phyloP scores from a whole-genome alignment of 1,284 basidiomycete genomes.

The Phellinidium pouzarii region DNA sequence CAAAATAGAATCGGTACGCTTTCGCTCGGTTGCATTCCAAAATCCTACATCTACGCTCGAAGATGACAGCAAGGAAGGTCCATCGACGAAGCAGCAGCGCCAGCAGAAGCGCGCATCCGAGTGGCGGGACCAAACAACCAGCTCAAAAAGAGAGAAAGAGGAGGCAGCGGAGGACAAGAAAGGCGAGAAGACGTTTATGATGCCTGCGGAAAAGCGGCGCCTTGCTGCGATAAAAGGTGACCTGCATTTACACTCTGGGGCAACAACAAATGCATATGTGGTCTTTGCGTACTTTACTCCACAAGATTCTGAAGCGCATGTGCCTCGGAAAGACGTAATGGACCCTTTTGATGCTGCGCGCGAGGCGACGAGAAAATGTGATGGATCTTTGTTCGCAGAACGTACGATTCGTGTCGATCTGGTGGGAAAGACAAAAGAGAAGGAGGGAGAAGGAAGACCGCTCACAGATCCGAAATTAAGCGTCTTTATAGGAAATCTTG shows the following conservation, averaged over 20 bases:
- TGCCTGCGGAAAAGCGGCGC: constrained; percentile 84
- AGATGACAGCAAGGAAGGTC: constrained; percentile 31
- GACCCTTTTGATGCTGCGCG: constrained; percentile 71
- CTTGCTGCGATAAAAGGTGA: constrained; percentile 93
- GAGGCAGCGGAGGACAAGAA: constrained; percentile 33
- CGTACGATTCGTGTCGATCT: constrained; percentile 71
- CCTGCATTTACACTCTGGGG: constrained; percentile 60
- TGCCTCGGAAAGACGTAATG: constrained; percentile 52
- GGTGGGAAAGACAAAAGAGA: constrained; percentile 34
- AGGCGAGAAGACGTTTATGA: constrained; percentile 65
- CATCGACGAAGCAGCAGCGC: constrained; percentile 38
- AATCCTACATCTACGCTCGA: constrained; percentile 65
- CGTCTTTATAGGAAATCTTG: constrained; percentile 89
- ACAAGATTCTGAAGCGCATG: constrained; percentile 37
- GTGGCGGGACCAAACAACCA: constrained; percentile 49
- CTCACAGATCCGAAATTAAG: constrained; percentile 71
- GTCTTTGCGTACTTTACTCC: constrained; percentile 73
- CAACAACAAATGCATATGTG: constrained; percentile 77
- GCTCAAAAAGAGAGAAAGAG: constrained; percentile 34
- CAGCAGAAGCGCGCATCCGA: constrained; percentile 54
- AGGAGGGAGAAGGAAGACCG: constrained; percentile 19
- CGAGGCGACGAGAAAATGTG: constrained; percentile 52
- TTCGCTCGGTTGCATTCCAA: constrained; percentile 85
- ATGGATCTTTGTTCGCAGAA: constrained; percentile 72
- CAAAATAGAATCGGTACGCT: constrained; percentile 85